Evolutionary conservation across 1,139 yeast species (phyloP), one percentile per base, ranked within the genome.

Genomic region (Magnusiomyces paraingens): DNA sequence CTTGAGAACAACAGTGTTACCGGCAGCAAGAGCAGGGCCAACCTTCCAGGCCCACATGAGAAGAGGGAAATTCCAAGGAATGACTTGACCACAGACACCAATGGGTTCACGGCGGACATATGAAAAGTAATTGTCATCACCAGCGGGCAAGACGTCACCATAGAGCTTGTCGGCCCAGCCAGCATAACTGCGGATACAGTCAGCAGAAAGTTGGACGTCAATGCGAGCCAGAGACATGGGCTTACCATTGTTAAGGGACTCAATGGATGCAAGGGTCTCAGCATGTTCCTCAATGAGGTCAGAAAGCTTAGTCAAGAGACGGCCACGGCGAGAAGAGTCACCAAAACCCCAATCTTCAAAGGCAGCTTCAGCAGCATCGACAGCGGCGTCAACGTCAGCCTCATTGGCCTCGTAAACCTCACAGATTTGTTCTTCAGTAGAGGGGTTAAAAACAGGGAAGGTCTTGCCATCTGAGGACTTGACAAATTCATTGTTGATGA

Each of bases 21-120:
- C 94, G 57, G 89, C 76, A 57, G 89, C 88, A 63, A 87, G 73
- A 55, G 91, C 93, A 52, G 95, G 95, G 57, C 86, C 93, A 58
- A 87, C 74, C 73, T 86, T 86, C 95, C 95, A 86, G 17, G 90
- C 73, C 74, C 85, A 82, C 89, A 87, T 84, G 69, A 86, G 75
- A 61, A 87, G 72, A 60, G 95, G 95, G 81, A 86, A 87, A 73
- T 87, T 87, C 95, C 95, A 87, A 63, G 95, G 95, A 62, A 87
- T 84, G 63, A 86, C 82, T 70, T 83, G 88, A 55, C 91, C 94
- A 72, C 90, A 84, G 53, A 86, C 91, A 65, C 93, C 93, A 61
- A 84, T 70, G 59, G 93, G 90, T 71, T 84, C 91, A 59, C 75
- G 72, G 61, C 73, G 73, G 52, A 78, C 73, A 70, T 80, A 84